phyloP scores from a whole-genome alignment of 805 yeast genomes.

The Hanseniaspora lachancei region DNA sequence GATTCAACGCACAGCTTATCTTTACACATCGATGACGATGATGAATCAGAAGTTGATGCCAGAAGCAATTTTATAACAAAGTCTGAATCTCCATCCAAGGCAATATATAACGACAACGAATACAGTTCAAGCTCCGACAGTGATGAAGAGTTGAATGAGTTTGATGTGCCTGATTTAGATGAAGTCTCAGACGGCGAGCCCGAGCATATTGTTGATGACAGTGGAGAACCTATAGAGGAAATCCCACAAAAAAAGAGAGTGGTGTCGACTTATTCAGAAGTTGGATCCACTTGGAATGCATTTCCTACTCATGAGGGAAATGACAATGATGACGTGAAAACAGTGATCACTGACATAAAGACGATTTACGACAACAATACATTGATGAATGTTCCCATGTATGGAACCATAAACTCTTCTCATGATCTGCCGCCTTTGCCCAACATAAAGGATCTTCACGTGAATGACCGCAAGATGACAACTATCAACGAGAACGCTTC shows the following conservation, averaged over 20 bases:
- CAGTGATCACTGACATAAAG: constrained; percentile 24
- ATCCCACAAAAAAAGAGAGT: constrained; percentile 23
- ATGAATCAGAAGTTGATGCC: neutral
- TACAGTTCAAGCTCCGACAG: neutral
- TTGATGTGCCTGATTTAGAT: constrained; percentile 9
- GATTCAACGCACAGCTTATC: neutral
- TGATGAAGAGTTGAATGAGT: neutral
- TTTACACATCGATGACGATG: neutral
- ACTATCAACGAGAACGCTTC: neutral
- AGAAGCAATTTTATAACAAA: constrained; percentile 2
- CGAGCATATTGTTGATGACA: constrained; percentile 26
- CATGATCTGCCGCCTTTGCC: constrained; percentile 27
- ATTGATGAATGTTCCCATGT: constrained; percentile 25
- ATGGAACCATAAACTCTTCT: constrained; percentile 21
- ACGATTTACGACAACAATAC: constrained; percentile 28
- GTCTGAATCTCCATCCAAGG: constrained; percentile 3
- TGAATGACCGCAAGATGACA: neutral
- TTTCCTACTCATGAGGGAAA: constrained; percentile 22
- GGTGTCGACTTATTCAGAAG: constrained; percentile 25
- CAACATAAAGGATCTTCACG: constrained; percentile 1
- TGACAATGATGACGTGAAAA: constrained; percentile 19
- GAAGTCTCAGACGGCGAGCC: constrained; percentile 15
- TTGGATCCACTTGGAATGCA: constrained; percentile 28
- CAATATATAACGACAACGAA: neutral
- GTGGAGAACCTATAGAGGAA: constrained; percentile 24